Evolutionary conservation across 2,329 filamentous ascomycete species (phyloP).

Genomic region (Pseudovirgaria hyperparasitica): DNA sequence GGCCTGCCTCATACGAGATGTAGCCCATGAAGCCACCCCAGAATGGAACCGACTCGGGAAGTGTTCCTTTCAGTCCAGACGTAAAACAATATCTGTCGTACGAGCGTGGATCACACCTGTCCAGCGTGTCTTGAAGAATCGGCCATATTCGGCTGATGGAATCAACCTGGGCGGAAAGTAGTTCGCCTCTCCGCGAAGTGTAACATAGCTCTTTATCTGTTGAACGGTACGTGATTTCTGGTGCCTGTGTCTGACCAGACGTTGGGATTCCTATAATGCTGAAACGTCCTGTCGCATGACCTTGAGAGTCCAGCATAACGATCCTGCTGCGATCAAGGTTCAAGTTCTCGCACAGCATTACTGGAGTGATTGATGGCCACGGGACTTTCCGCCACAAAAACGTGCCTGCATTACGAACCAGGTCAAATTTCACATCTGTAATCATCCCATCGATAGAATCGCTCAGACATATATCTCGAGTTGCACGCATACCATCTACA

Average conservation of each 20-base stretch:
- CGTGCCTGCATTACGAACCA: no score
- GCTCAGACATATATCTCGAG: no score
- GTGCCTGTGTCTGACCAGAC: constrained; percentile 4
- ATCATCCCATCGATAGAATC: no score
- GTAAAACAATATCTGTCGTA: no score
- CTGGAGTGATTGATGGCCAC: constrained; percentile 4
- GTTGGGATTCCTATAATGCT: constrained; percentile 5
- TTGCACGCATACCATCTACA: no score
- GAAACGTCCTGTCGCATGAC: constrained; percentile 4
- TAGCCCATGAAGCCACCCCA: constrained; percentile 78
- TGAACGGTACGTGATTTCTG: constrained; percentile 6
- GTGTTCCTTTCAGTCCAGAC: no score
- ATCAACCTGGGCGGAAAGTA: constrained; percentile 1
- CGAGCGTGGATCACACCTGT: constrained; percentile 3
- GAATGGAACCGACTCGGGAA: constrained; percentile 52
- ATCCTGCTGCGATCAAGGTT: constrained; percentile 3
- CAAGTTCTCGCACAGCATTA: constrained; percentile 3
- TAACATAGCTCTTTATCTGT: constrained; percentile 5
- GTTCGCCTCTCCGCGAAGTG: constrained; percentile 1
- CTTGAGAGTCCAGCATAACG: constrained; percentile 6
- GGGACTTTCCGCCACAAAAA: no score
- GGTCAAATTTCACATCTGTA: no score
- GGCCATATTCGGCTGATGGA: constrained; percentile 7
- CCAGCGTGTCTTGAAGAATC: constrained; percentile 4
- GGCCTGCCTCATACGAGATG: constrained; percentile 71